Base-by-base conservation (phyloP, 495 filamentous ascomycete genomes). In the Aspergillus sparsus region DNA sequence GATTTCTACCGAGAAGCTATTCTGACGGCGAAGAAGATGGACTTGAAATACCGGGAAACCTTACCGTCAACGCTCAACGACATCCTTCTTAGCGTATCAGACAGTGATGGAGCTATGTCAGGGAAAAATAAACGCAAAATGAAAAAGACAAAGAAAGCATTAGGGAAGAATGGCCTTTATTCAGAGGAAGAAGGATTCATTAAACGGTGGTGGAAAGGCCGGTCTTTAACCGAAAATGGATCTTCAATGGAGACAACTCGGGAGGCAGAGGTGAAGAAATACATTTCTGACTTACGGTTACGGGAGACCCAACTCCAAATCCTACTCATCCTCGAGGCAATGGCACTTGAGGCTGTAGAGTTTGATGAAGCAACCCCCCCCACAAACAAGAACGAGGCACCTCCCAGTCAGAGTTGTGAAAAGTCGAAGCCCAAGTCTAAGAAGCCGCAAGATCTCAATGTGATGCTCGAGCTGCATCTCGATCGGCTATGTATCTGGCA, bases 401-500 rank as follows among this genome's bases (percentile, higher is more conserved):
- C 62, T 6, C 69, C 71, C 31, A 70, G 78, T 32, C 68, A 73
- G 10, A 78, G 74, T 51, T 57, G 72, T 2, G 71, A 70, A 51
- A 81, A 76, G 53, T 49, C 35, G 12, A 60, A 56, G 55, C 21
- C 70, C 10, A 74, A 71, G 37, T 16, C 61, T n/a, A 87, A 85
- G 67, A 85, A 83, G 59, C 57, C 65, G 0, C 82, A 82, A 57
- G 80, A 90, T 67, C 70, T 89, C 15, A 75, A 77, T 31, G 71
- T 87, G 1, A 80, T 92, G 18, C 79, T 98, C 7, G 93, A 98
- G 65, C 75, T 96, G 5, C 86, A 96, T 51, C 83, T 96, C 10
- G 95, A 98, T 69, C 85, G 92, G 36, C 79, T 98, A 21, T 95
- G 92, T 68, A 98, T 98, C 41, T 98, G 95, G 95, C 92, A 97